These are phyloP conservation scores for Apiotrichum domesticum DNA, from an alignment of 1,284 basidiomycete genomes.

Conservation along the genomic window DNA sequence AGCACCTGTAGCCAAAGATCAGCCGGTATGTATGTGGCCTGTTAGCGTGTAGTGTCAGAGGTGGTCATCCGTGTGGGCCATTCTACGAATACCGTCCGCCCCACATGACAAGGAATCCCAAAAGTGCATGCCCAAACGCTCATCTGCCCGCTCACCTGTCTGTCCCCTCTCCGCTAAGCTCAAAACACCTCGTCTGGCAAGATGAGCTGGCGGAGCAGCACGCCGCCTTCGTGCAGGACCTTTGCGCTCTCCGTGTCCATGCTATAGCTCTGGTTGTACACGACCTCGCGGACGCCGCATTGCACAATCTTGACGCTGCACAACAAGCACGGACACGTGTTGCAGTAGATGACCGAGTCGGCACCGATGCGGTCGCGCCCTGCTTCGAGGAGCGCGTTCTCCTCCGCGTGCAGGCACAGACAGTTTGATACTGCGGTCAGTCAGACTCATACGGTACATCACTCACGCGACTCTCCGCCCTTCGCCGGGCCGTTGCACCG, in stretches of 20 bases:
- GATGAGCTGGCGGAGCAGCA: conserved; percentile 61
- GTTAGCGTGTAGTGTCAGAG: too few species aligned
- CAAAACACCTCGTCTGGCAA: conserved; percentile 24
- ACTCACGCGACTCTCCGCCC: conserved; percentile 52
- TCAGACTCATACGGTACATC: too few species aligned
- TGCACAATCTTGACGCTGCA: conserved; percentile 95
- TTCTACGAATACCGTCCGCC: too few species aligned
- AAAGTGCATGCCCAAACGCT: too few species aligned
- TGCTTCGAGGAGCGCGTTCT: conserved; percentile 92
- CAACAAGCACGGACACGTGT: conserved; percentile 81
- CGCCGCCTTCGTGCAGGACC: conserved; percentile 70
- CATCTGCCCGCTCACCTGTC: too few species aligned
- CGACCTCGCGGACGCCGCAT: conserved; percentile 83
- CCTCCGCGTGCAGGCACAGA: conserved; percentile 94
- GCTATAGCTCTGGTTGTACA: conserved; percentile 93
- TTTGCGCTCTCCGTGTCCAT: conserved; percentile 81
- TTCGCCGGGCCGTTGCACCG: conserved; percentile 63
- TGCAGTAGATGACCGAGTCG: conserved; percentile 84
- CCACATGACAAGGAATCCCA: too few species aligned
- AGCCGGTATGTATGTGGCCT: too few species aligned
- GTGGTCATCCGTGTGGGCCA: too few species aligned
- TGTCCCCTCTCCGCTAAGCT: background rate
- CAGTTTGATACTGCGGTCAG: conserved; percentile 61
- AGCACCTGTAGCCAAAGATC: too few species aligned
- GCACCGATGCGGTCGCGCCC: conserved; percentile 76